Evolutionary conservation across 345 rosid species (phyloP), one percentile per base, ranked within the genome.

Genomic region (Lepidium didymum): DNA sequence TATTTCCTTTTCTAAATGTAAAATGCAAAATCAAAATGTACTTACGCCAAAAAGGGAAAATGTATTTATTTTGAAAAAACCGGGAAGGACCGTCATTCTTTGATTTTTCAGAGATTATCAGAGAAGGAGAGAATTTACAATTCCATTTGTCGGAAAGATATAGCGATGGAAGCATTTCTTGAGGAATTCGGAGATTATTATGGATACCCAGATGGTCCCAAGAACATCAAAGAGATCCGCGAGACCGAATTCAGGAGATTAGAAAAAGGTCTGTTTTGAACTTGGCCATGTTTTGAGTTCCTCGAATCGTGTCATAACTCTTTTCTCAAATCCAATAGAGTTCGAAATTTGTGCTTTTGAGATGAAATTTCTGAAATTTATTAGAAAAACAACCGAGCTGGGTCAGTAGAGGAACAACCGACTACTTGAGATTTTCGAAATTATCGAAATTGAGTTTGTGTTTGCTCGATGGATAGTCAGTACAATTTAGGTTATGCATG

Each of bases 161-260:
- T 8, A 40, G 13, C 21, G 8, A 74, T 74, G 85, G 83, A 79
- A 51, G 83, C 76, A 56, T 94, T 91, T 72, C 75, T 94, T 15
- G 50, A 75, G 65, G 90, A 89, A 58, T 94, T 86, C 21, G 91
- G 92, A 18, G 80, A 51, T 14, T 81, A 71, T 54, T 91, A 94
- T 69, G 99, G 99, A 25, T 94, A 94, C 53, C 97, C 96, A 8
- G 65, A 86, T 69, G 91, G 81, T 44, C 83, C 86, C 10, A 91
- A 87, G 72, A 77, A 60, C 78, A 80, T 94, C 64, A 85, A 83
- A 19, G 79, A 86, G 67, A 89, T 91, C 70, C 87, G 99, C 33
- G 84, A 89, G 3, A 69, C 86, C 21, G 97, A 94, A 66, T 94
- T 91, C 87, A 86, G 85, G 73, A 87, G 99, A 58, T 74, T 89